A percentile compares a stretch with the other conserved stretches of the same genome.
These are phyloP conservation scores for Coccomyxa sp. DNA, from an alignment of 139 green algal species.

Conservation along the genomic window DNA sequence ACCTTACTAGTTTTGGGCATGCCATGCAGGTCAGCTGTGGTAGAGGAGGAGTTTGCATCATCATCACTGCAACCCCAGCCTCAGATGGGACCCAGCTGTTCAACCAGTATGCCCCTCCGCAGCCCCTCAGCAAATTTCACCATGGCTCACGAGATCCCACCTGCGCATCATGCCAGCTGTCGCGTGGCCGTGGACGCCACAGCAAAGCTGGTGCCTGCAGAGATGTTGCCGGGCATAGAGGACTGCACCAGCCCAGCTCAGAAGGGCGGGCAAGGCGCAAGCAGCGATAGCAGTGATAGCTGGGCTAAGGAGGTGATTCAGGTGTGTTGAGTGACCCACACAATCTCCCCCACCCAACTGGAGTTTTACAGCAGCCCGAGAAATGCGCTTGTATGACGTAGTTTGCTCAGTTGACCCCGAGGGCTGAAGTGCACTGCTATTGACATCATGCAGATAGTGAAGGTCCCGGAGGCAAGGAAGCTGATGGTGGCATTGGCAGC, in stretches of 20 bases:
- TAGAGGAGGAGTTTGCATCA: neutral
- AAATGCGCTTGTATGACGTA: neutral
- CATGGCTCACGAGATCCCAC: neutral
- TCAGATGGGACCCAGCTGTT: neutral
- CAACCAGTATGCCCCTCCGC: neutral
- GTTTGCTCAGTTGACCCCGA: neutral
- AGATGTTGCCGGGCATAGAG: neutral
- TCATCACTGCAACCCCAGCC: neutral
- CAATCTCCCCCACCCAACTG: neutral
- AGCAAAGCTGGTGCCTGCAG: neutral
- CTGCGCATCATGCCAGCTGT: neutral
- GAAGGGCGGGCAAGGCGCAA: neutral
- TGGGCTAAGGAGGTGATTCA: neutral
- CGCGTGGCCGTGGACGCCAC: neutral
- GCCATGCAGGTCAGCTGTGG: neutral
- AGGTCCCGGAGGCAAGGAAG: conserved; percentile 9
- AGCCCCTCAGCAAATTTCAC: neutral
- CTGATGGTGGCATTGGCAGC: conserved; percentile 10
- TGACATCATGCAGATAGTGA: conserved; percentile 2
- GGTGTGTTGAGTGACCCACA: neutral
- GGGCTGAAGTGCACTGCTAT: neutral
- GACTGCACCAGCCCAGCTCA: neutral
- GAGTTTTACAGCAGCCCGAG: neutral
- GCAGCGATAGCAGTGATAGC: neutral
- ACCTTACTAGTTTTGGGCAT: neutral